Conservation (phyloP, 2,329 filamentous ascomycete species). For the Calonectria naviculata region DNA sequence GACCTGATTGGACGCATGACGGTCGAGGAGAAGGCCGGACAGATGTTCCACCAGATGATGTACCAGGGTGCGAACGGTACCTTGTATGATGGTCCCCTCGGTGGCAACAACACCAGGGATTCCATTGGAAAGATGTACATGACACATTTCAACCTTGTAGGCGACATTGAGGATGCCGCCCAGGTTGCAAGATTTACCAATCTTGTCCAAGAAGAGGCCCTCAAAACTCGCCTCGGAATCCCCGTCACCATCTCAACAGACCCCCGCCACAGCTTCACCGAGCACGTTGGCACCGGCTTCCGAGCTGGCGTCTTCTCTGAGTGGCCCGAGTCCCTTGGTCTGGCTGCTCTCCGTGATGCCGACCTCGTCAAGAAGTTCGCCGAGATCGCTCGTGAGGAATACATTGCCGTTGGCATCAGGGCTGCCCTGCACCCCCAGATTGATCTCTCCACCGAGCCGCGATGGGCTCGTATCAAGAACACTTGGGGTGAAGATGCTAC, state of each 20-base stretch:
- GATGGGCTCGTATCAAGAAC: slow-evolving; percentile 58
- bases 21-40: slow-evolving; percentile 59
- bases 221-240: slow-evolving; percentile 59
- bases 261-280: slow-evolving; percentile 57
- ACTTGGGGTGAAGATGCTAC: slow-evolving; percentile 62
- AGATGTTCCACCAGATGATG: slow-evolving; percentile 56
- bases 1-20: slow-evolving; percentile 59
- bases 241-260: slow-evolving; percentile 61
- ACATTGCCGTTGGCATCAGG: slow-evolving; percentile 54
- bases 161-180: slow-evolving; percentile 52
- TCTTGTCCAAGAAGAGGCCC: slow-evolving; percentile 52
- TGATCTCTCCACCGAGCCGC: slow-evolving; percentile 61
- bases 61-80: slow-evolving; percentile 39
- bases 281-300: slow-evolving; percentile 56
- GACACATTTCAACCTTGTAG: slow-evolving; percentile 60
- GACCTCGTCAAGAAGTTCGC: slow-evolving; percentile 58
- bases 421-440: slow-evolving; percentile 61
- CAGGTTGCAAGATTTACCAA: slow-evolving; percentile 53
- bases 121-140: slow-evolving; percentile 33
- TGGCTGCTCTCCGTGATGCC: slow-evolving; percentile 59
- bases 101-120: slow-evolving; percentile 21
- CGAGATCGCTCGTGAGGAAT: slow-evolving; percentile 61
- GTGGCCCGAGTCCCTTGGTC: slow-evolving; percentile 62
- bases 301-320: slow-evolving; percentile 57
- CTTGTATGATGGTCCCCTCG: slow-evolving; percentile 22